Percentiles rank a stretch among this genome's conserved stretches.
Conservation (phyloP, 768 basidiomycete genomes). For the Termitomyces sp. region DNA sequence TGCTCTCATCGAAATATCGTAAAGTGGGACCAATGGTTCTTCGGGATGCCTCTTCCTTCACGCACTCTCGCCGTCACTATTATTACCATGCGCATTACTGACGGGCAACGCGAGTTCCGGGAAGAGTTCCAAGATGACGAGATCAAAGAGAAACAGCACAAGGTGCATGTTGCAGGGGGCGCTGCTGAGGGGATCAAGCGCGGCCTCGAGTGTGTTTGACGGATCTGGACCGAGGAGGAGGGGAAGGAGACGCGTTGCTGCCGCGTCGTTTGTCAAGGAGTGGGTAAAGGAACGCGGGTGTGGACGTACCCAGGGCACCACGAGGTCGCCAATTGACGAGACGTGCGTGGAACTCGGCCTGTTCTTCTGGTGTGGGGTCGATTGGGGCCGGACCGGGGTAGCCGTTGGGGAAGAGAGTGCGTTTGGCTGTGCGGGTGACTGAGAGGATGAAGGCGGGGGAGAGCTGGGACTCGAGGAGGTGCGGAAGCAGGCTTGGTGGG, state of each 20-base stretch:
- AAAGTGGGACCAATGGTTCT: not conserved
- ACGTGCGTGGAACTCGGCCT: slow-evolving; percentile 46
- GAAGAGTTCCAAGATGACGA: slow-evolving; percentile 63
- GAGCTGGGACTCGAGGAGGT: slow-evolving; percentile 53
- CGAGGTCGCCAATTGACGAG: slow-evolving; percentile 33
- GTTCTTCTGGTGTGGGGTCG: slow-evolving; percentile 78
- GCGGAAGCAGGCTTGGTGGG: slow-evolving; percentile 54
- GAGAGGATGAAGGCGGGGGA: slow-evolving; percentile 47
- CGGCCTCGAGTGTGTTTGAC: slow-evolving; percentile 39
- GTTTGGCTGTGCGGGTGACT: slow-evolving; percentile 52
- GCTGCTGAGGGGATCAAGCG: slow-evolving; percentile 58
- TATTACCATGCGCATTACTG: not conserved
- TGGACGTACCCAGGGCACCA: slow-evolving; percentile 29
- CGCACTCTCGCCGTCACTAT: not conserved
- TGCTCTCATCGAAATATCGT: not conserved
- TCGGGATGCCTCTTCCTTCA: not conserved
- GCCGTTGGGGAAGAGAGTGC: slow-evolving; percentile 82
- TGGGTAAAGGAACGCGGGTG: not conserved
- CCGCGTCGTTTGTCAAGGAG: not conserved
- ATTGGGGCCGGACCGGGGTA: slow-evolving; percentile 71
- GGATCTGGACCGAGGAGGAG: slow-evolving; percentile 53
- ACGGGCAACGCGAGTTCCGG: slow-evolving; percentile 55
- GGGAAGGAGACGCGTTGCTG: slow-evolving; percentile 36
- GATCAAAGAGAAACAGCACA: slow-evolving; percentile 67
- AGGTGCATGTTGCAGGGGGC: slow-evolving; percentile 77